phyloP scores from a whole-genome alignment of 2,329 filamentous ascomycete genomes.

The Lasiodiplodia hormozganensis region DNA sequence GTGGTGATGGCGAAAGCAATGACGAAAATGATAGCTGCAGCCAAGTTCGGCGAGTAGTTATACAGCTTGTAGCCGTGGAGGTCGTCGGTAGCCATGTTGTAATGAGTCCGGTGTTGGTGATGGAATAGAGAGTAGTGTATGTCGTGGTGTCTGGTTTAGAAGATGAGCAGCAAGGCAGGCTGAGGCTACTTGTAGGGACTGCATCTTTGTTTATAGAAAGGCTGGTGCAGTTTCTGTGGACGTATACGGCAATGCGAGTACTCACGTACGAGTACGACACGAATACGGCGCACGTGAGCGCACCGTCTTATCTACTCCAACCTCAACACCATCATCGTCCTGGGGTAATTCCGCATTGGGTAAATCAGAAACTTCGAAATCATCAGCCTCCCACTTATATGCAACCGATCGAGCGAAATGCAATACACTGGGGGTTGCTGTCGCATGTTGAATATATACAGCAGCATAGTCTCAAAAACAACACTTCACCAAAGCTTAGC shows the following conservation, averaged over 20 bases:
- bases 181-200: background rate
- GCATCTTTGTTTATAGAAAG: background rate
- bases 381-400: background rate
- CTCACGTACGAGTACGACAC: background rate
- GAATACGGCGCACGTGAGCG: background rate
- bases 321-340: background rate
- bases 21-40: constrained; percentile 40
- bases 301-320: background rate
- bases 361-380: background rate
- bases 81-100: constrained; percentile 15
- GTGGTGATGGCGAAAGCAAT: constrained; percentile 41
- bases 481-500: background rate
- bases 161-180: background rate
- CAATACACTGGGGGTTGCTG: background rate
- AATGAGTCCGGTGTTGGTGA: background rate
- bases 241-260: background rate
- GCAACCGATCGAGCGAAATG: background rate
- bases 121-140: background rate
- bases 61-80: constrained; percentile 34
- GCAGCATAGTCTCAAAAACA: background rate
- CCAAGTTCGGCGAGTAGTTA: constrained; percentile 40
- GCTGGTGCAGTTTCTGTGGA: background rate
- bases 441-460: background rate
- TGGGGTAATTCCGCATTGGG: background rate
- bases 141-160: background rate